A percentile compares a stretch with the other conserved stretches of the same genome.
phyloP scores from a whole-genome alignment of 75 land plant genomes.

The Azolla pinnata region DNA sequence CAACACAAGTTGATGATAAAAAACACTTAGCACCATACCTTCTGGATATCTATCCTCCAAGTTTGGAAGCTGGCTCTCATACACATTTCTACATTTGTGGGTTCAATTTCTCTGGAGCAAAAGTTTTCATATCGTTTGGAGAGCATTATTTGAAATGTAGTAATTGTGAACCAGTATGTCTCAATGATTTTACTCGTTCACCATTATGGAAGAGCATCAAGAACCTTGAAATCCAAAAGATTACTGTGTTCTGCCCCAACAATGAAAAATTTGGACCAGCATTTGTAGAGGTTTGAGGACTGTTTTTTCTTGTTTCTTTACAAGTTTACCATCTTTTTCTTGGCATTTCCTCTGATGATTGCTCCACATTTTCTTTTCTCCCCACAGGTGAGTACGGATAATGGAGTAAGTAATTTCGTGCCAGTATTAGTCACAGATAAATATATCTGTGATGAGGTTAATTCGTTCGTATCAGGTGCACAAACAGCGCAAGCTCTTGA shows the following conservation, averaged over 20 bases:
- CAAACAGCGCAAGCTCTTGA: neutral
- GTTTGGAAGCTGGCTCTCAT: neutral
- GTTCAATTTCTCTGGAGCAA: neutral
- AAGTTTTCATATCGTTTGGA: conserved; percentile 1
- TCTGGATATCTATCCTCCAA: conserved; percentile 1
- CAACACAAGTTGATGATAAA: neutral
- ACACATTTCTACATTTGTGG: conserved; percentile 3
- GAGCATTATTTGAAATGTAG: conserved; percentile 8
- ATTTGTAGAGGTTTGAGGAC: conserved; percentile 75
- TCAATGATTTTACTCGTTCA: neutral
- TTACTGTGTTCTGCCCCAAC: conserved; percentile 38
- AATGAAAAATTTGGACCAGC: conserved; percentile 52
- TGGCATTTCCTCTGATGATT: neutral
- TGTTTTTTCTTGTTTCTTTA: neutral
- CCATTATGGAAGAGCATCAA: neutral
- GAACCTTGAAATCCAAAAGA: conserved; percentile 30
- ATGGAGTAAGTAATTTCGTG: conserved; percentile 71
- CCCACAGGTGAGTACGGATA: conserved; percentile 69
- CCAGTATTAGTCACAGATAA: conserved; percentile 64
- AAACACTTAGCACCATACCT: neutral
- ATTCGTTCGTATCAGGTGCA: conserved; percentile 23
- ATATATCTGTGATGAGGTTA: conserved; percentile 53
- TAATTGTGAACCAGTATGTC: neutral
- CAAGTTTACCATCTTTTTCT: neutral
- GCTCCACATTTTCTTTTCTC: neutral